Conservation (phyloP, 441 rosid genomes). For the Pelargonium australe region DNA sequence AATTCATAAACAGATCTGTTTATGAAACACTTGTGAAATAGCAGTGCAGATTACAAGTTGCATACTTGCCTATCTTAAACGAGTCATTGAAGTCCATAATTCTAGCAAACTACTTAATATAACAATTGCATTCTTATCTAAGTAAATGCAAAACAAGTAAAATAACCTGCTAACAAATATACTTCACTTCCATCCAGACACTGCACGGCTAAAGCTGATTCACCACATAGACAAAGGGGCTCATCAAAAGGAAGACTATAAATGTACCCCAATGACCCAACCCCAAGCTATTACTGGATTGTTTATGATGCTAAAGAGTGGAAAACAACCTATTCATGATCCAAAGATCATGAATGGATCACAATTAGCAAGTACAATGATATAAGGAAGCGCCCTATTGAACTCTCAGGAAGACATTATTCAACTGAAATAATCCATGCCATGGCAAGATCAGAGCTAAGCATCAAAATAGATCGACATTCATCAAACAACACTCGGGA, state of each 20-base stretch:
- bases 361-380: neutral
- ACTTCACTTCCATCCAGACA: neutral
- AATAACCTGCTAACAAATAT: neutral
- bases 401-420: neutral
- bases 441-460: neutral
- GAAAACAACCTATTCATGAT: too few species aligned
- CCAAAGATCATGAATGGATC: neutral
- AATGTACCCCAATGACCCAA: neutral
- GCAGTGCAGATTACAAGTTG: neutral
- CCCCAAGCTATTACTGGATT: neutral
- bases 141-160: conserved; percentile 3
- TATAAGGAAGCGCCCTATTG: neutral
- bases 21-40: neutral
- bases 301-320: neutral
- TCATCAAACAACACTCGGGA: too few species aligned
- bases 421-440: neutral
- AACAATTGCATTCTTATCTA: neutral
- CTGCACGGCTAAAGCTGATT: neutral
- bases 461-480: neutral
- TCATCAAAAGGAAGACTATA: neutral
- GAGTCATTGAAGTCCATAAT: conserved; percentile 5
- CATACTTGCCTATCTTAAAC: neutral
- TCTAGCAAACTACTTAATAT: conserved; percentile 5
- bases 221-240: neutral
- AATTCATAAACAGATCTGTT: neutral